Base-by-base conservation (phyloP, 1,139 yeast species). In the Geotrichum reessii region DNA sequence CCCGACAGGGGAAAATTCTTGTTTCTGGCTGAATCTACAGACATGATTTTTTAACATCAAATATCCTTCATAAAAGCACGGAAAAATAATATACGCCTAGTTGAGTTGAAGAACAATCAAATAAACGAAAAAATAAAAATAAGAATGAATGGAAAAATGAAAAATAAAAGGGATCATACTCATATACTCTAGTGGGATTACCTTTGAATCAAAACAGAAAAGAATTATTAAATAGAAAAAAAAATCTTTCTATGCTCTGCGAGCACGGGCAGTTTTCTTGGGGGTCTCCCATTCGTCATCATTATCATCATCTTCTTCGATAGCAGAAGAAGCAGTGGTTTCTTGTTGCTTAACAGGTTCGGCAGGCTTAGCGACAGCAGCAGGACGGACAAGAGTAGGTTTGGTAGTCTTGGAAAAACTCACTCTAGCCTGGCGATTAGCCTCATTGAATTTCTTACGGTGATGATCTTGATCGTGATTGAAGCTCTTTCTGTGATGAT, bases 381-480 rank as follows among this genome's bases (percentile, higher is more conserved):
- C 44, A 17, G 44, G 44, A 19, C 44, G 44, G n/a, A 17, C 44
- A n/a, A 37, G 9, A 11, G 25, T 48, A 37, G 51, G 51, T 11
- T 8, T n/a, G 22, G 52, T 17, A 21, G 50, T 14, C 52, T 55
- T 56, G 21, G 62, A 54, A 25, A 53, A 54, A 28, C 58, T 51
- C 6, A 51, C 40, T 44, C 58, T 28, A 27, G 49, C 53, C 25
- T 40, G 55, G 3, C 58, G 53, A 28, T 56, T 53, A 14, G 52
- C n/a, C 25, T 59, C 63, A 31, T 33, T 51, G 53, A 55, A 52
- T 27, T 58, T 57, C 58, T 57, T 61, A 49, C 63, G 62, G 42
- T 52, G 55, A 12, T 46, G 49, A 19, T 47, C 56, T 8, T 60
- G 60, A 31, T 57, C 62, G 27, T 58, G 58, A 48, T 55, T 57